Conservation (phyloP, 2,329 filamentous ascomycete genomes). For the Sporothrix protearum region DNA sequence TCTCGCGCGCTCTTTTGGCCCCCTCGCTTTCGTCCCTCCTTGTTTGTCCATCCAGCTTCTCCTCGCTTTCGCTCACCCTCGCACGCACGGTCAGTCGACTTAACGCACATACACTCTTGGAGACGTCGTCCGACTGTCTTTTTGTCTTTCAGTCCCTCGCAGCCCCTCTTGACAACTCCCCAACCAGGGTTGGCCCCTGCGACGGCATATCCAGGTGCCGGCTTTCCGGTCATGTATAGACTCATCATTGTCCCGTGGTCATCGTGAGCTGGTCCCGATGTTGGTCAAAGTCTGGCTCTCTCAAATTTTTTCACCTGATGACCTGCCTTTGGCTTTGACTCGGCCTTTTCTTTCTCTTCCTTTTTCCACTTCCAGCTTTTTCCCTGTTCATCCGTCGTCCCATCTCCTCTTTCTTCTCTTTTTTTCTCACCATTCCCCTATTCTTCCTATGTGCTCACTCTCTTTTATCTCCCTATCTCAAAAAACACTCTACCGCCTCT, state of each 20-base stretch:
- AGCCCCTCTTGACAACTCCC: not conserved
- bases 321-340: not conserved
- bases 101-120: not conserved
- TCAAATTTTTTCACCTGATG: not conserved
- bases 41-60: not conserved
- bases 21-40: not conserved
- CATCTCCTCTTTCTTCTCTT: not conserved
- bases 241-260: constrained; percentile 14
- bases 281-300: not conserved
- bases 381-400: not conserved
- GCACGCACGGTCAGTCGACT: not conserved
- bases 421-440: too few relatives aligned
- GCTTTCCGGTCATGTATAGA: constrained; percentile 19
- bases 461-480: not conserved
- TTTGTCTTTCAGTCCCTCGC: not conserved
- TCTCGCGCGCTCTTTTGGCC: not conserved
- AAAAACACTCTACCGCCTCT: not conserved
- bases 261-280: constrained; percentile 14
- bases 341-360: not conserved
- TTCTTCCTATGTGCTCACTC: not conserved
- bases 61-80: not conserved
- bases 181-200: not conserved
- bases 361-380: not conserved
- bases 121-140: not conserved
- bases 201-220: constrained; percentile 10